Conservation (phyloP, 495 filamentous ascomycete species). For the Astrocystis sublimbata region DNA sequence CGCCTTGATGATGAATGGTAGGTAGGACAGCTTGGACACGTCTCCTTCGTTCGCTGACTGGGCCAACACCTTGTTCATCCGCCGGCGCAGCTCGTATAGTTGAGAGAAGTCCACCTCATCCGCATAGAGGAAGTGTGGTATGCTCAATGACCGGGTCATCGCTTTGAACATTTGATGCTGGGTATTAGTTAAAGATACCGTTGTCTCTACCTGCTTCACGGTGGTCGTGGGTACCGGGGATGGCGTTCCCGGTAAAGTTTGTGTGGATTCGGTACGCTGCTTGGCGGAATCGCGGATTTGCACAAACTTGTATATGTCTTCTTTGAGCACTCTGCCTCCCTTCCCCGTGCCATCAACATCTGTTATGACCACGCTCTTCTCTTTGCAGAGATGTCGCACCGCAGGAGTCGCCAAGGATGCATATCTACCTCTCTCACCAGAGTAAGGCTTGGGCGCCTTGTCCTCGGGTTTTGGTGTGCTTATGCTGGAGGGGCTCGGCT, state of each 20-base stretch:
- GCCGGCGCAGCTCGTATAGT: constrained; percentile 66
- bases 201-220: constrained; percentile 62
- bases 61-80: constrained; percentile 61
- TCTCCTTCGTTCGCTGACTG: constrained; percentile 40
- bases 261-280: constrained; percentile 21
- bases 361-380: constrained; percentile 70
- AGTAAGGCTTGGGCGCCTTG: constrained; percentile 11
- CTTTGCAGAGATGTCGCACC: constrained; percentile 82
- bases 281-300: constrained; percentile 39
- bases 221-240: not conserved
- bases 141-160: constrained; percentile 91
- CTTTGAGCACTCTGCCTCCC: constrained; percentile 88
- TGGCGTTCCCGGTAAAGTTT: constrained; percentile 29
- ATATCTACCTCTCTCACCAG: constrained; percentile 50
- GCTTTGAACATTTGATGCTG: constrained; percentile 95
- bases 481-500: constrained; percentile 10
- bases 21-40: constrained; percentile 70
- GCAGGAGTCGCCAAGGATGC: constrained; percentile 85
- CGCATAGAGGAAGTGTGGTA: constrained; percentile 91
- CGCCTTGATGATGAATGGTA: constrained; percentile 96
- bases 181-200: constrained; percentile 67
- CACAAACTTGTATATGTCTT: constrained; percentile 82
- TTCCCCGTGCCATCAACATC: constrained; percentile 84
- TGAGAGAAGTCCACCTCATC: constrained; percentile 79
- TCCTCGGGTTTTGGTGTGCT: constrained; percentile 8